Base-by-base conservation (phyloP, 1,139 yeast species). In the Waltiozyma sp. region DNA sequence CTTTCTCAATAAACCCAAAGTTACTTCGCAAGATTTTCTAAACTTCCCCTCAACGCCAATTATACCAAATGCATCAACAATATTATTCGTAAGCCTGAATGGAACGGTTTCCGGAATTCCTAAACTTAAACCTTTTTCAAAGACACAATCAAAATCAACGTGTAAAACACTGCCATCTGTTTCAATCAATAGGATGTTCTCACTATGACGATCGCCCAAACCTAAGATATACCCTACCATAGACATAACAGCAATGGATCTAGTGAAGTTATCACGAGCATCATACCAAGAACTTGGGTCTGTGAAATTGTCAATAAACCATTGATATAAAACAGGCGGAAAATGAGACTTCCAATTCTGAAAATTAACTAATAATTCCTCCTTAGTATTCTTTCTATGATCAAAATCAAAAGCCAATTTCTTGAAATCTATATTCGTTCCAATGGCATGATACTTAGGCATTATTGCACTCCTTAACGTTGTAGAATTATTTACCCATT, bases 131-230 rank as follows among this genome's bases (percentile, higher is more conserved):
- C 85, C 86, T 56, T 83, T 91, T 56, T 87, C 98, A 58, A 93
- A 93, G 40, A 93, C 66, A 64, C 97, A 91, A 58, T 93, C 97
- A 61, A 91, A 93, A 62, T 93, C 99, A 46, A 93, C 96, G 60
- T 93, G 99, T 49, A 93, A 65, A 0, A 88, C 77, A 10, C 78
- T 78, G 1, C 98, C 98, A 2, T 78, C 74, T 38, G 72, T 74
- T 51, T 82, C 80, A 55, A 82, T 75, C 40, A 91, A 67, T 43
- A 93, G 63, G 23, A 93, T 76, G 57, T 93, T 93, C 57, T 93
- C 98, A 55, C 95, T 85, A 59, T 93, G 99, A 28, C 99, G 70
- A 61, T 93, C 99, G 19, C 99, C 99, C 41, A 93, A 70, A 7
- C 95, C 93, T 39, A 83, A 69, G 45, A 91, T 78, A 58, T 85